Evolutionary conservation across 2,329 filamentous ascomycete species (phyloP).

Genomic region (Penicillium sp.): DNA sequence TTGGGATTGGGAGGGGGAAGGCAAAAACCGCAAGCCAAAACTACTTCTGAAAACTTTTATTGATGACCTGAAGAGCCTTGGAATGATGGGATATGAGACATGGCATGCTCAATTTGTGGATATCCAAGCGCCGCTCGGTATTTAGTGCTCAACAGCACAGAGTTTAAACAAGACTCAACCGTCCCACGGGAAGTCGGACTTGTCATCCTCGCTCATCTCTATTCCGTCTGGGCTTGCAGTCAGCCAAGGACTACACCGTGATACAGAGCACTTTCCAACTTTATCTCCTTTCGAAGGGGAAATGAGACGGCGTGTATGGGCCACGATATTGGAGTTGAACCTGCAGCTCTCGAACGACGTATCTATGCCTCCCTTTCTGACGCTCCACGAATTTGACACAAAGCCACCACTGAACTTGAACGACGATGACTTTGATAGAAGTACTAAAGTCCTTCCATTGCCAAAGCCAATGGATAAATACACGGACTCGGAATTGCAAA

Average conservation of each 20-base stretch:
- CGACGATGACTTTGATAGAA: neutral
- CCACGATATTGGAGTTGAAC: neutral
- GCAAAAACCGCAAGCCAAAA: slow-evolving; percentile 17
- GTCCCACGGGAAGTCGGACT: neutral
- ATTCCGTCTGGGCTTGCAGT: too few relatives aligned
- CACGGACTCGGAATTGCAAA: neutral
- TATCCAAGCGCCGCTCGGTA: slow-evolving; percentile 1
- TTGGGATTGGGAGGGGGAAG: neutral
- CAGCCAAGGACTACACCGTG: neutral
- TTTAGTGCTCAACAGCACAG: neutral
- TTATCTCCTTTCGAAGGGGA: neutral
- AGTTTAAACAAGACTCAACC: neutral
- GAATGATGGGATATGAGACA: slow-evolving; percentile 8
- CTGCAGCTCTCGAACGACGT: neutral
- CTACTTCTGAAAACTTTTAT: slow-evolving; percentile 8
- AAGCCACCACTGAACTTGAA: neutral
- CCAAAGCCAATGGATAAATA: neutral
- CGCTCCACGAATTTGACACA: neutral
- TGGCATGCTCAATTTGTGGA: slow-evolving; percentile 10
- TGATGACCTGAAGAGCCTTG: slow-evolving; percentile 9
- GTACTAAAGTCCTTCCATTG: neutral
- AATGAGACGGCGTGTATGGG: neutral
- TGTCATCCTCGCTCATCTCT: neutral
- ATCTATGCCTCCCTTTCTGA: neutral
- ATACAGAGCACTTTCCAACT: neutral